Evolutionary conservation across 2,329 filamentous ascomycete genomes (phyloP).

Genomic region (Penicillium decumbens): DNA sequence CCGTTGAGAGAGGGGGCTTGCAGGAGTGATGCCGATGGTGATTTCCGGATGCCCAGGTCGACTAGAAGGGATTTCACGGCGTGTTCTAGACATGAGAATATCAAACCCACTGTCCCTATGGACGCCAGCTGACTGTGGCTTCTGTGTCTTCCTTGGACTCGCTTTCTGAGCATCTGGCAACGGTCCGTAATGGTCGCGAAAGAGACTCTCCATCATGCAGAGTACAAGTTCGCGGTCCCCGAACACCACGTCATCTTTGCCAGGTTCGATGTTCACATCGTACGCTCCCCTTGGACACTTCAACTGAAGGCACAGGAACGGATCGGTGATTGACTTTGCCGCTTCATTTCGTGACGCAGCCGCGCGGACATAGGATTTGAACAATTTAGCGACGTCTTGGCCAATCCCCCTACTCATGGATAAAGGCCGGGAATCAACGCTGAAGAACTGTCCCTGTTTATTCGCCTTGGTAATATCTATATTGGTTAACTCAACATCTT

Average conservation of each 20-base stretch:
- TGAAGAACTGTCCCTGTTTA: conserved; percentile 48
- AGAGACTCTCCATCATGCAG: conserved; percentile 42
- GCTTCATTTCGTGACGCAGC: conserved; percentile 16
- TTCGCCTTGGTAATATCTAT: conserved; percentile 37
- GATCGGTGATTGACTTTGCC: conserved; percentile 42
- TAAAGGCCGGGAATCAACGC: conserved; percentile 55
- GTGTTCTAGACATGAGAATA: conserved; percentile 14
- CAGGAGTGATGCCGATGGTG: background rate
- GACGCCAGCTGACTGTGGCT: background rate
- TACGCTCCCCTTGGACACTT: conserved; percentile 52
- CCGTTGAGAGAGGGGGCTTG: background rate
- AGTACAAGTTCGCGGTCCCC: conserved; percentile 46
- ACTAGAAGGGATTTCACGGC: background rate
- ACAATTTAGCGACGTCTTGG: conserved; percentile 50
- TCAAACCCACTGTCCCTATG: conserved; percentile 2
- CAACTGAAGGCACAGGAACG: conserved; percentile 55
- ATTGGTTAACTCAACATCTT: conserved; percentile 18
- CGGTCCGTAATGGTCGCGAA: conserved; percentile 39
- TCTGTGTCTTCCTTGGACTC: background rate
- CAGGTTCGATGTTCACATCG: conserved; percentile 60
- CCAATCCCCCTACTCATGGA: conserved; percentile 47
- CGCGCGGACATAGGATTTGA: conserved; percentile 49
- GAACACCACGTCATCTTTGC: conserved; percentile 60
- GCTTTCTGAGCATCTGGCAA: conserved; percentile 4
- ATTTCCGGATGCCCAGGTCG: background rate